Evolutionary conservation across 1,284 basidiomycete species (phyloP).

Genomic region (Bjerkandera adusta): DNA sequence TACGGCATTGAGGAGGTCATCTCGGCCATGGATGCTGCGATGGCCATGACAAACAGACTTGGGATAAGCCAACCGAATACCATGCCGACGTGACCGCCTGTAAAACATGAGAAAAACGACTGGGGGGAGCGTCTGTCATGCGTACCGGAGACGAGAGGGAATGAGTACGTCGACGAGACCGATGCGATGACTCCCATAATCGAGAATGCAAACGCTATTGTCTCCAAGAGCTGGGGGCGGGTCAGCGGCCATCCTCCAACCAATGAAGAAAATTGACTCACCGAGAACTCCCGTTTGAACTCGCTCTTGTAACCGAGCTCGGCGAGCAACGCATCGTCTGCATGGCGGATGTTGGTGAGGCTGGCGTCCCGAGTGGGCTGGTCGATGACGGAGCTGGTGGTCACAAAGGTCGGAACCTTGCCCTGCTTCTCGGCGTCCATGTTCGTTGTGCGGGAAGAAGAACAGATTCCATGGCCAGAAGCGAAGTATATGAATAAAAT

Average conservation of each 20-base stretch:
- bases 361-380: too few relatives aligned
- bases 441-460: slow-evolving; percentile 2
- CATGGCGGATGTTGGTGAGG: slow-evolving; percentile 32
- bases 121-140: background rate
- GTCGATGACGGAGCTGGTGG: background rate
- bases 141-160: slow-evolving; percentile 58
- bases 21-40: slow-evolving; percentile 72
- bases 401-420: background rate
- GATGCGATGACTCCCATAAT: slow-evolving; percentile 77
- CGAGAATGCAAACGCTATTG: slow-evolving; percentile 67
- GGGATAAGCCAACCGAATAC: slow-evolving; percentile 80
- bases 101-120: slow-evolving; percentile 4
- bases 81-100: slow-evolving; percentile 74
- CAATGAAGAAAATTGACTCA: slow-evolving; percentile 31
- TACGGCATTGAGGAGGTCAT: slow-evolving; percentile 75
- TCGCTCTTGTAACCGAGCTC: slow-evolving; percentile 72
- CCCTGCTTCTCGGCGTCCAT: slow-evolving; percentile 9
- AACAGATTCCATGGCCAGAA: background rate
- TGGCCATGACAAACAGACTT: slow-evolving; percentile 61
- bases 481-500: too few relatives aligned
- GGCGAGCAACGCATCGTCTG: slow-evolving; percentile 59
- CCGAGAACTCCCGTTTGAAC: slow-evolving; percentile 76
- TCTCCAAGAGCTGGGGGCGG: slow-evolving; percentile 40
- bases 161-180: slow-evolving; percentile 64
- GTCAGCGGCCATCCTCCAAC: background rate